phyloP scores from a whole-genome alignment of 352 stramenopile species.

The Phytophthora pisi region DNA sequence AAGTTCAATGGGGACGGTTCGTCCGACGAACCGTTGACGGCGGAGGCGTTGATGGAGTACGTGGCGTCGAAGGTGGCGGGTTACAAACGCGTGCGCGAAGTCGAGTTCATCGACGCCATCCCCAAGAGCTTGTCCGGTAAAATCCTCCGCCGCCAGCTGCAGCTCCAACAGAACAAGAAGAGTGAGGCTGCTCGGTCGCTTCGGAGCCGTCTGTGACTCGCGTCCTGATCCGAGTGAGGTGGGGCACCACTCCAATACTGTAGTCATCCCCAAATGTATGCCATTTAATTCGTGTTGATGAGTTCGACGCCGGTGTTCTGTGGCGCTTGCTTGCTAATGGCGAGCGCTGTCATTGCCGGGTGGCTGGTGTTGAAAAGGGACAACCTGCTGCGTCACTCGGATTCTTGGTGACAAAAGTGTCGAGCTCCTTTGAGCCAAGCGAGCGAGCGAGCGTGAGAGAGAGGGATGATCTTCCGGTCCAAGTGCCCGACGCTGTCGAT shows the following conservation, averaged over 20 bases:
- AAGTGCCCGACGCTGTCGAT: conserved; percentile 31
- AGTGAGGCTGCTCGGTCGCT: conserved; percentile 29
- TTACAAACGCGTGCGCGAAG: conserved; percentile 86
- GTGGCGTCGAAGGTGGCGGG: conserved; percentile 82
- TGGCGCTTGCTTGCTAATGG: conserved; percentile 1
- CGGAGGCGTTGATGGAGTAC: conserved; percentile 52
- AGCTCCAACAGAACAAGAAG: conserved; percentile 45
- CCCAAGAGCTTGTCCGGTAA: conserved; percentile 91
- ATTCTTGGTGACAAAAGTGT: background rate
- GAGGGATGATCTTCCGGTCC: conserved; percentile 50
- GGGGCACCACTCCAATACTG: too few species aligned
- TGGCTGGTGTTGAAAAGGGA: background rate
- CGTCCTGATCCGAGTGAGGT: background rate
- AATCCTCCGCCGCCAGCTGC: conserved; percentile 85
- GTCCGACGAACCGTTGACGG: conserved; percentile 9
- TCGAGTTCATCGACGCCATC: conserved; percentile 88
- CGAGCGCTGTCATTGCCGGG: background rate
- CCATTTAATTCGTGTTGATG: too few species aligned
- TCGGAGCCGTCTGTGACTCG: conserved; percentile 19
- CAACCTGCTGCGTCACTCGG: background rate
- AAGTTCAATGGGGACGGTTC: conserved; percentile 42
- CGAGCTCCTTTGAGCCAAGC: background rate
- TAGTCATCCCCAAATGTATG: too few species aligned
- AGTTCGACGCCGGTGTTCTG: background rate
- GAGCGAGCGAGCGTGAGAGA: background rate